Conservation (phyloP, 441 rosid species). For the Flueggea neowawraea region DNA sequence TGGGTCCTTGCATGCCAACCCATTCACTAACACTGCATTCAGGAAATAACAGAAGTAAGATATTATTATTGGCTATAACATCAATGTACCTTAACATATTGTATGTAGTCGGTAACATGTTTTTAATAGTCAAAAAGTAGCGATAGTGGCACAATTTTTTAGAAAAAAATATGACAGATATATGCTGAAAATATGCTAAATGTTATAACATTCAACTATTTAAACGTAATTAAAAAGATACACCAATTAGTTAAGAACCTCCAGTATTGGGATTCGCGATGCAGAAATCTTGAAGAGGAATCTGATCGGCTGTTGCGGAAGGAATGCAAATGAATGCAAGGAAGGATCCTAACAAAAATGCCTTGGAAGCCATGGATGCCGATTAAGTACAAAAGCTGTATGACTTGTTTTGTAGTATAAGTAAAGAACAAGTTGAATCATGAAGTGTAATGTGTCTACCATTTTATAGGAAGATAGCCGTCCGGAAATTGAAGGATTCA, state of each 20-base stretch:
- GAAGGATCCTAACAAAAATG: background rate
- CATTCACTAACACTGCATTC: conserved; percentile 19
- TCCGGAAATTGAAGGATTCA: background rate
- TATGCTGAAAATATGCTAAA: too few relatives aligned
- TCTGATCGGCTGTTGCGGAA: conserved; percentile 9
- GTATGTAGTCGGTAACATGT: too few relatives aligned
- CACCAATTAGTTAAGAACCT: background rate
- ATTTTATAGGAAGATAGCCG: background rate
- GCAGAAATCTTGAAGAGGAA: conserved; percentile 21
- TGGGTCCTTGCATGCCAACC: conserved; percentile 24
- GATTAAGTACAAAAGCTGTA: background rate
- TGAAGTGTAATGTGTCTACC: background rate
- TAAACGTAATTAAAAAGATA: background rate
- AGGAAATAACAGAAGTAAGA: too few relatives aligned
- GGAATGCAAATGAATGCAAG: conserved; percentile 1
- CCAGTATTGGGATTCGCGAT: conserved; percentile 15
- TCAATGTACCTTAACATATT: too few relatives aligned
- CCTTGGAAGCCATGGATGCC: conserved; percentile 13
- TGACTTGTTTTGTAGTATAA: too few relatives aligned
- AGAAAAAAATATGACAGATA: too few relatives aligned
- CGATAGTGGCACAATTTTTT: too few relatives aligned
- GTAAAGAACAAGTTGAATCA: background rate
- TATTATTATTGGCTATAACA: too few relatives aligned
- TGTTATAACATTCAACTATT: too few relatives aligned
- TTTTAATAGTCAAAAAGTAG: too few relatives aligned